Evolutionary conservation across 164 flowering plant genomes (phyloP), one percentile per base, ranked within the genome.

Genomic region (Sedum album): DNA sequence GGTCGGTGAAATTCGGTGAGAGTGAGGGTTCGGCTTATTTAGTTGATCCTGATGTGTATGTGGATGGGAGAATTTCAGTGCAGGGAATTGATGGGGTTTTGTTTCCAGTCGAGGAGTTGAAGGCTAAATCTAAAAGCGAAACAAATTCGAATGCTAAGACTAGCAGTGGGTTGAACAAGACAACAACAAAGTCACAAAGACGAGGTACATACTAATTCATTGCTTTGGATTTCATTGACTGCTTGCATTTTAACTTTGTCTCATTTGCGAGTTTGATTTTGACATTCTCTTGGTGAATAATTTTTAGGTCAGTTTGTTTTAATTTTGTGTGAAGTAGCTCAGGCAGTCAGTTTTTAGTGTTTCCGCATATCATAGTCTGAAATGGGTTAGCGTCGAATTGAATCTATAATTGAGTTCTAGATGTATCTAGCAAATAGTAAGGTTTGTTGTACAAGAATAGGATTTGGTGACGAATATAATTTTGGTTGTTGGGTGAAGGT

Each of bases 81-180:
- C 96, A 89, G 73, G 96, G 96, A 1, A 83, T 89, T 70, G 96
- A 89, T 64, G 80, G 82, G 31, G 96, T 89, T n/a, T 69, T 89
- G 68, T 84, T 86, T 73, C 96, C 96, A 0, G 55, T 74, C 38
- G 82, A 72, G 28, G 67, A 69, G 48, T 65, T 76, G 14, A 68
- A 80, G 70, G 6, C 70, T 31, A 55, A 68, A 66, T 68, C 74
- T 38, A 71, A 71, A 69, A 30, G 67, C 39, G 71, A 60, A 26
- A 72, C 65, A 39, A 57, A 76, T n/a, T 62, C 75, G 14, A 23
- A 14, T 3, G 38, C 44, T n/a, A 18, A 0, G 42, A 65, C n/a
- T 36, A 36, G 26, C 14, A 38, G 48, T n/a, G 30, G 30, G 11
- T 23, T 65, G 46, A 85, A 83, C 74, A 28, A 30, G 33, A 57